Evolutionary conservation across 2,329 filamentous ascomycete species (phyloP).

Genomic region (Colletotrichum sublineola): DNA sequence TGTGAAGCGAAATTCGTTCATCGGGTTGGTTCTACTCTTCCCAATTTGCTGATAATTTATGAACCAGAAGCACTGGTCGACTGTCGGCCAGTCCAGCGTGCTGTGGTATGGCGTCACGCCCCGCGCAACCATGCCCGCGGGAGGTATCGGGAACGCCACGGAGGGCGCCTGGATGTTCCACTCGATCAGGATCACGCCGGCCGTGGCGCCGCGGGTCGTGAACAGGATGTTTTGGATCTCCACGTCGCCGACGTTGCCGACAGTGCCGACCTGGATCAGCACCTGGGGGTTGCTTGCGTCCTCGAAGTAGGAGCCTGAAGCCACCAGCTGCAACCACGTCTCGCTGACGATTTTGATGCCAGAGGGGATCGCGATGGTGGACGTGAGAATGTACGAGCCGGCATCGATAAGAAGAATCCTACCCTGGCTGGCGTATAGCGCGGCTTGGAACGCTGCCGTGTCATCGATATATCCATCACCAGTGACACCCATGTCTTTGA

Average conservation of each 20-base stretch:
- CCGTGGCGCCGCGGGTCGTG: conserved; percentile 72
- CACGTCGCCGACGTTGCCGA: conserved; percentile 72
- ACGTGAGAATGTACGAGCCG: conserved; percentile 57
- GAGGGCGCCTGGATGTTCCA: conserved; percentile 62
- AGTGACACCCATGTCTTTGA: conserved; percentile 59
- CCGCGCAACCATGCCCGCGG: too few relatives aligned
- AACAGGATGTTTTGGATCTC: conserved; percentile 80
- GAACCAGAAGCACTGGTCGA: too few relatives aligned
- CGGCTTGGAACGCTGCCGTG: conserved; percentile 57
- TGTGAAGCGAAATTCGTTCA: too few relatives aligned
- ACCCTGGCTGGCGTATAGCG: conserved; percentile 56
- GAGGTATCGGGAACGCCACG: too few relatives aligned
- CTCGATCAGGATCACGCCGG: conserved; percentile 77
- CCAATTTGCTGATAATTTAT: too few relatives aligned
- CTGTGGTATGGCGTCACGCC: too few relatives aligned
- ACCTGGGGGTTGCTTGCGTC: conserved; percentile 62
- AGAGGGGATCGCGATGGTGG: conserved; percentile 51
- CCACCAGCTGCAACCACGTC: conserved; percentile 49
- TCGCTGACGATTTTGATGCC: conserved; percentile 55
- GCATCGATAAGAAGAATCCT: conserved; percentile 61
- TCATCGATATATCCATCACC: conserved; percentile 77
- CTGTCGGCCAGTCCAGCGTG: too few relatives aligned
- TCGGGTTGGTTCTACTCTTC: too few relatives aligned
- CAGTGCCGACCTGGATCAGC: conserved; percentile 74
- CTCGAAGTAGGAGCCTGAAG: conserved; percentile 42